Evolutionary conservation across 768 basidiomycete genomes (phyloP).

Genomic region (Lactarius sanguifluus): DNA sequence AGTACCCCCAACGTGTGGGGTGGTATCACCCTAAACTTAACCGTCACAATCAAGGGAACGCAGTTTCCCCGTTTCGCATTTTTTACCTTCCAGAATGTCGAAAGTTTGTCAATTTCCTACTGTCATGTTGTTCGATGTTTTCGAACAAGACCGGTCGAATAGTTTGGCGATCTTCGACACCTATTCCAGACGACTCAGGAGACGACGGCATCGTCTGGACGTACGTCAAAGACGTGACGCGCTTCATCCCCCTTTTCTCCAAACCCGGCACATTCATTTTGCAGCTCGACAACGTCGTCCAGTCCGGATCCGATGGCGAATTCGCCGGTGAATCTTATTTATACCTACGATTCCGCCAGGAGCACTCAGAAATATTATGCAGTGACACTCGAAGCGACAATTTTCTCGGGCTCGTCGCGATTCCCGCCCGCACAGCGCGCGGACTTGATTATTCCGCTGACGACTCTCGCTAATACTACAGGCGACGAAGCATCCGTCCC

Average conservation of each 20-base stretch:
- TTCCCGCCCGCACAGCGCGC: constrained; percentile 51
- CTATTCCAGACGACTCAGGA: constrained; percentile 49
- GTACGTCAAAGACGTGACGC: constrained; percentile 71
- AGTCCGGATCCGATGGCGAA: constrained; percentile 56
- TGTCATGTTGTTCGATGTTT: too few relatives aligned
- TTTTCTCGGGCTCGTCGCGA: constrained; percentile 56
- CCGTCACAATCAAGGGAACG: constrained; percentile 74
- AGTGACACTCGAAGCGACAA: constrained; percentile 73
- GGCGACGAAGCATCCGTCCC: constrained; percentile 75
- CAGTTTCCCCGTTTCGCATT: constrained; percentile 71
- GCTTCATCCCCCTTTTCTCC: constrained; percentile 42
- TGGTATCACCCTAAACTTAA: constrained; percentile 72
- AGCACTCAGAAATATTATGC: neutral
- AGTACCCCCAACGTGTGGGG: constrained; percentile 72
- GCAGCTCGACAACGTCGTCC: constrained; percentile 68
- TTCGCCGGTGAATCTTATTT: constrained; percentile 55
- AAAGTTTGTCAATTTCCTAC: constrained; percentile 49
- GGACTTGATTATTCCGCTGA: constrained; percentile 59
- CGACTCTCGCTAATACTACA: constrained; percentile 55
- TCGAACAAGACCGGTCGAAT: neutral
- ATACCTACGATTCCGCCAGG: neutral
- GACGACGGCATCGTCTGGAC: constrained; percentile 78
- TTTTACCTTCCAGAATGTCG: constrained; percentile 75
- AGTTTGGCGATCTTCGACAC: constrained; percentile 83
- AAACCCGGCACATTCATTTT: constrained; percentile 69